Conservation (phyloP, 768 basidiomycete species). For the Trichaptum fuscoviolaceum region DNA sequence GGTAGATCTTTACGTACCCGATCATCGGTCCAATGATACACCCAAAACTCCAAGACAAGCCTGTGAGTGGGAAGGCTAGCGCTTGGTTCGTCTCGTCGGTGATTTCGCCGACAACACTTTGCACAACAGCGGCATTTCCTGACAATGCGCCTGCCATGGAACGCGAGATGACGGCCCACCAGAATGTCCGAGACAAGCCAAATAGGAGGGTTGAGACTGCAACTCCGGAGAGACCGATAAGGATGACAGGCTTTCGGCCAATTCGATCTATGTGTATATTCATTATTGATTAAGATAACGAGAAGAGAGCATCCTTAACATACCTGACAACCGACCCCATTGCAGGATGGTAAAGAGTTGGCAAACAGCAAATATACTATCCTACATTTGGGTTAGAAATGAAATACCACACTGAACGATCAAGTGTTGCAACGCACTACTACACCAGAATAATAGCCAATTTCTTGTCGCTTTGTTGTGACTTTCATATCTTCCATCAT, state of each 20-base stretch:
- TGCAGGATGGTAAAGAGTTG: conserved; percentile 19
- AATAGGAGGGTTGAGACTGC: conserved; percentile 14
- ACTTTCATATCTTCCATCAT: conserved; percentile 18
- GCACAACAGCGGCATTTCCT: conserved; percentile 12
- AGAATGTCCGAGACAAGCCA: conserved; percentile 15
- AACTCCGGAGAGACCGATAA: conserved; percentile 14
- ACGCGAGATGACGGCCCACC: conserved; percentile 9
- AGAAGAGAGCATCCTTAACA: background rate
- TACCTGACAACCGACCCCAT: conserved; percentile 20
- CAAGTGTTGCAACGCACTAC: conserved; percentile 9
- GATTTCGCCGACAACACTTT: conserved; percentile 29
- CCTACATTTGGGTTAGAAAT: conserved; percentile 10
- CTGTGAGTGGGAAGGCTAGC: conserved; percentile 13
- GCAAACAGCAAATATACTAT: conserved; percentile 19
- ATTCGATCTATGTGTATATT: conserved; percentile 10
- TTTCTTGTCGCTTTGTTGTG: conserved; percentile 14
- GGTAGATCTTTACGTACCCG: conserved; percentile 1
- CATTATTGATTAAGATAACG: background rate
- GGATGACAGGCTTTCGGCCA: conserved; percentile 17
- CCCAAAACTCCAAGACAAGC: conserved; percentile 11
- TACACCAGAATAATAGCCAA: conserved; percentile 22
- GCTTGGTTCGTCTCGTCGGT: conserved; percentile 21
- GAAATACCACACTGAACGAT: background rate
- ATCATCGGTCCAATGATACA: conserved; percentile 12
- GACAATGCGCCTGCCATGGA: conserved; percentile 15